phyloP scores from a whole-genome alignment of 2,329 filamentous ascomycete genomes.

The Fusarium goolgardi region DNA sequence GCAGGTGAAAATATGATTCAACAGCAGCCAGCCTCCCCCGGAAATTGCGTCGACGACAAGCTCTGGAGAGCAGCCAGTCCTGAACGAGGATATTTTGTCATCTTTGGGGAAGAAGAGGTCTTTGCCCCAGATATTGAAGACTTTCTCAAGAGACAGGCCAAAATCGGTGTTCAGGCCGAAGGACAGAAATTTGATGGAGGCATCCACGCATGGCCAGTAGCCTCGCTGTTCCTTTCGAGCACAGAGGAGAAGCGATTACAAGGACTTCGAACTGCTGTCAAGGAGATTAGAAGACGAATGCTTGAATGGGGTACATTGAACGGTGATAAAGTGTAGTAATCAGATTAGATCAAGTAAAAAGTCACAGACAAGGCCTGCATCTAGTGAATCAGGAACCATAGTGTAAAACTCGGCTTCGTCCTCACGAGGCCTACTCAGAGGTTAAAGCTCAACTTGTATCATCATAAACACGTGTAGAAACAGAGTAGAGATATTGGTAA shows the following conservation, averaged over 20 bases:
- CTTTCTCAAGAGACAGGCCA: constrained; percentile 66
- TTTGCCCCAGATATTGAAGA: constrained; percentile 76
- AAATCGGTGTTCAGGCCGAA: constrained; percentile 65
- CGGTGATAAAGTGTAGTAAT: constrained; percentile 50
- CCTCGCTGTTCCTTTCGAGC: constrained; percentile 66
- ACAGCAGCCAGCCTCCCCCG: constrained; percentile 68
- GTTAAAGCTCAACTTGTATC: constrained; percentile 56
- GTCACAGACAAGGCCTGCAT: constrained; percentile 49
- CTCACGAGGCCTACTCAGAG: constrained; percentile 50
- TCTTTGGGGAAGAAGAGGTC: constrained; percentile 82
- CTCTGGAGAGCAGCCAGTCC: constrained; percentile 78
- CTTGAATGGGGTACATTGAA: constrained; percentile 32
- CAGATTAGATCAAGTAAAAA: constrained; percentile 75
- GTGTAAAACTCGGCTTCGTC: constrained; percentile 63
- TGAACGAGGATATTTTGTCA: constrained; percentile 72
- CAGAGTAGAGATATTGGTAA: not conserved
- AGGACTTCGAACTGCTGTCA: constrained; percentile 60
- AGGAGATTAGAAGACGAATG: constrained; percentile 53
- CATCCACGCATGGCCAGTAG: constrained; percentile 87
- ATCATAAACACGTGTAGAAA: constrained; percentile 49
- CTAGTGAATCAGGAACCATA: constrained; percentile 59
- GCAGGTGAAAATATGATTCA: constrained; percentile 56
- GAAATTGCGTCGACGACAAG: constrained; percentile 71
- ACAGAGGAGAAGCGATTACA: constrained; percentile 62
- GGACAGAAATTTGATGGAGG: constrained; percentile 71